Conservation (phyloP, 805 yeast genomes). For the Sugiyamaella floridensis region DNA sequence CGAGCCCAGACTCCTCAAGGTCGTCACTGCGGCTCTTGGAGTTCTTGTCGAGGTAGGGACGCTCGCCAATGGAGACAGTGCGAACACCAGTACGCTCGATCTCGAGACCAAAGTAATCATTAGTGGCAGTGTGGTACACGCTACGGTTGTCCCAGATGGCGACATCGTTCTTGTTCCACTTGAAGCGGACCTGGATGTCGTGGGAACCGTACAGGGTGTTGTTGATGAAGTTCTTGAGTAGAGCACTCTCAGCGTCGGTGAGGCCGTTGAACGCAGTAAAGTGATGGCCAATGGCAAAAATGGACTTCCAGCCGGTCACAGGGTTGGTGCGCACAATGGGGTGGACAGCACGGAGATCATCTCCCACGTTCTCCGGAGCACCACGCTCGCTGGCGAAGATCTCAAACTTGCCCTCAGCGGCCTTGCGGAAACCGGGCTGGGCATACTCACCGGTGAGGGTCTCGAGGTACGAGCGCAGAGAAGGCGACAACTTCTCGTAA, state of each 20-base stretch:
- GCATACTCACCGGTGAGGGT: constrained; percentile 63
- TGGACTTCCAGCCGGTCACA: constrained; percentile 54
- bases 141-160: constrained; percentile 59
- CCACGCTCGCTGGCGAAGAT: constrained; percentile 45
- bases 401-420: constrained; percentile 30
- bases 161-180: constrained; percentile 45
- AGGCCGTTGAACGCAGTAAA: constrained; percentile 61
- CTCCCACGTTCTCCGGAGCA: constrained; percentile 36
- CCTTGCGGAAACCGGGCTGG: constrained; percentile 30
- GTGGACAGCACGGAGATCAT: constrained; percentile 38
- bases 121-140: constrained; percentile 46
- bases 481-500: constrained; percentile 46
- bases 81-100: constrained; percentile 10
- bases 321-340: constrained; percentile 59
- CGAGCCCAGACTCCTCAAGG: constrained; percentile 1
- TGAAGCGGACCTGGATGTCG: constrained; percentile 46
- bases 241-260: constrained; percentile 64
- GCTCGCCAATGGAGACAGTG: constrained; percentile 14
- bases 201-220: constrained; percentile 26
- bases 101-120: constrained; percentile 38
- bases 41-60: constrained; percentile 8
- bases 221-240: constrained; percentile 50
- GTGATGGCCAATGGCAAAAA: constrained; percentile 48
- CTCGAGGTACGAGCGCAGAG: constrained; percentile 41
- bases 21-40: constrained; percentile 6